phyloP scores from a whole-genome alignment of 2,329 filamentous ascomycete genomes.

The Metarhizium guizhouense region DNA sequence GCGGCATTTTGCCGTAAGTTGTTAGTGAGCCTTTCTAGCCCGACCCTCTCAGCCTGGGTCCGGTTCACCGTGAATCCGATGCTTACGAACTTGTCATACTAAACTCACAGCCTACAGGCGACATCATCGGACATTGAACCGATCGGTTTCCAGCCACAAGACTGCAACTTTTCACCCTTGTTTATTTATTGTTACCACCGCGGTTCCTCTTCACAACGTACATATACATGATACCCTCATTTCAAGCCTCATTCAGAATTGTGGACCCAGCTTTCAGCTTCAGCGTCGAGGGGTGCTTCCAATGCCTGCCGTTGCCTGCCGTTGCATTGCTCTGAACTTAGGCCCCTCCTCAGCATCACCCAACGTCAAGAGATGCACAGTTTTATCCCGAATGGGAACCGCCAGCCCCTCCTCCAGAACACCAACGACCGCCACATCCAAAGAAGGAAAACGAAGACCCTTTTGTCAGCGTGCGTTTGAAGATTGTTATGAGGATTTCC shows the following conservation, averaged over 20 bases:
- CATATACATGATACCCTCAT: too few relatives aligned
- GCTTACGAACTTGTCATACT: not conserved
- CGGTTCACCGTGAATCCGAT: not conserved
- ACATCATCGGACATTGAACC: not conserved
- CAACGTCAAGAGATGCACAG: not conserved
- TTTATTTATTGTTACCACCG: too few relatives aligned
- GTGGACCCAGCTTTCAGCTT: not conserved
- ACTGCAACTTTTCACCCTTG: too few relatives aligned
- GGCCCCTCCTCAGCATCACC: not conserved
- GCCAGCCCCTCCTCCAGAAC: not conserved
- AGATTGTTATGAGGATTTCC: not conserved
- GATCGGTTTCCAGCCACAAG: not conserved
- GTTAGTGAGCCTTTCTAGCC: too few relatives aligned
- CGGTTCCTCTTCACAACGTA: too few relatives aligned
- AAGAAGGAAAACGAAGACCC: not conserved
- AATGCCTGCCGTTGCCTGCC: not conserved
- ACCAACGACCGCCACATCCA: not conserved
- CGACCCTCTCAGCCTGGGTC: too few relatives aligned
- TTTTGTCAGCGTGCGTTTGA: not conserved
- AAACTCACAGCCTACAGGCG: not conserved
- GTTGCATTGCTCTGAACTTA: not conserved
- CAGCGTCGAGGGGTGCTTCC: not conserved
- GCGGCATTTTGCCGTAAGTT: too few relatives aligned
- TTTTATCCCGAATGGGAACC: not conserved
- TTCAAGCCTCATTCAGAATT: not conserved